Evolutionary conservation across 106 monocot species (phyloP).

Genomic region (Hemerocallis citrina): DNA sequence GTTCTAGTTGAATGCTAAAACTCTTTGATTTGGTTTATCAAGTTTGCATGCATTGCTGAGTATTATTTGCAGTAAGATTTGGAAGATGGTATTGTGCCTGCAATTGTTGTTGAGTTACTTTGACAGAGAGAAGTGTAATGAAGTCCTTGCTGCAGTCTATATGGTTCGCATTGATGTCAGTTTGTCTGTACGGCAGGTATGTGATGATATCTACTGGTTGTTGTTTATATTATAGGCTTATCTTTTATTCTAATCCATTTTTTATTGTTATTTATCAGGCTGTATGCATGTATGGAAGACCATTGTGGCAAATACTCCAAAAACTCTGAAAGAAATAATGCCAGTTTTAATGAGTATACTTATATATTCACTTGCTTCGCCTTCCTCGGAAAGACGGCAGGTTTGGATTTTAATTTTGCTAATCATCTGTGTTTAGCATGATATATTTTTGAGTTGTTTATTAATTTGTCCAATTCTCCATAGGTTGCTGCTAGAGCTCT

Average conservation of each 20-base stretch:
- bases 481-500: conserved; percentile 94
- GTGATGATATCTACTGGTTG: not conserved
- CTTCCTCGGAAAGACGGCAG: conserved; percentile 89
- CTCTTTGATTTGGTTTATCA: no score
- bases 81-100: no score
- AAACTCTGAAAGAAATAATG: conserved; percentile 98
- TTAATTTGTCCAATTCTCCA: not conserved
- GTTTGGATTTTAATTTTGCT: conserved; percentile 17
- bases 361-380: conserved; percentile 87
- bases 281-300: conserved; percentile 98
- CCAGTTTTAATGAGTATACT: conserved; percentile 89
- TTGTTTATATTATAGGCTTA: not conserved
- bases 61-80: no score
- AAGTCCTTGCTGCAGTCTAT: conserved; percentile 95
- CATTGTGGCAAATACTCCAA: conserved; percentile 96
- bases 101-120: conserved; percentile 90
- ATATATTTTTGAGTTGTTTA: not conserved
- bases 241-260: not conserved
- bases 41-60: no score
- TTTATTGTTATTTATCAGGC: conserved; percentile 39
- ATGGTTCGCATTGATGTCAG: conserved; percentile 97
- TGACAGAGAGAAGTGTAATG: conserved; percentile 80
- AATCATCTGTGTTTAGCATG: not conserved
- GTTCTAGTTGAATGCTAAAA: no score
- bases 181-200: conserved; percentile 96